Evolutionary conservation across 192 early-diverging fungal species (phyloP), one percentile per base, ranked within the genome.

Genomic region (Coemansia erecta): DNA sequence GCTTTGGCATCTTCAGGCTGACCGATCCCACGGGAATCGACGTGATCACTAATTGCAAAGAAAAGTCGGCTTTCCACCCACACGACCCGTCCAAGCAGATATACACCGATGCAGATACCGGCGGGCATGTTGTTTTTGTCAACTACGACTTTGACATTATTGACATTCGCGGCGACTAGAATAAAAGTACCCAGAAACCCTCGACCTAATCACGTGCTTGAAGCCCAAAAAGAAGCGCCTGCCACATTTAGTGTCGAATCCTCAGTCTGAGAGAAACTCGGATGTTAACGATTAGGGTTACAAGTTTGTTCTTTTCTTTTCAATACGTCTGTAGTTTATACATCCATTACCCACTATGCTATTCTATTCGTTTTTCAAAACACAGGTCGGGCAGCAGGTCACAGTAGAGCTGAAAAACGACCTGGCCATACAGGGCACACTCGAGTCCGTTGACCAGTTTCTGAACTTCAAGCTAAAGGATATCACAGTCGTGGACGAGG

Each of bases 341-440:
- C 24, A 26, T 6, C 1, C 15, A 40, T 47, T 3, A 5, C 2
- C 28, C 28, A 31, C 28, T 5, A 72, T 95, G 95, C 82, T 99
- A n/a, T 99, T 99, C 64, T 99, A 98, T 74, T 98, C 95, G 28
- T 97, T 99, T 68, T 99, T 99, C 85, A 99, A 99, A 77, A 99
- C 96, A 1, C 85, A 98, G 19, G 91, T 99, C 21, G 95, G 94
- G 10, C 90, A 97, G 65, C 77, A 86, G 54, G 95, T 99, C 17
- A 95, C 92, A 8, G 90, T 99, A 9, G 98, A 99, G 81, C 85
- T 99, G 61, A 99, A 99, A 82, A 99, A 99, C 66, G 98, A 99
- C 80, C 70, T 99, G 56, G 84, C 89, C 15, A 94, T 99, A 47
- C 85, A 82, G 28, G 98, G 98, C 13, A 89, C 86, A 22, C 82